Evolutionary conservation across 2,329 filamentous ascomycete genomes (phyloP).

Genomic region (Hymenoscyphus salicellus): DNA sequence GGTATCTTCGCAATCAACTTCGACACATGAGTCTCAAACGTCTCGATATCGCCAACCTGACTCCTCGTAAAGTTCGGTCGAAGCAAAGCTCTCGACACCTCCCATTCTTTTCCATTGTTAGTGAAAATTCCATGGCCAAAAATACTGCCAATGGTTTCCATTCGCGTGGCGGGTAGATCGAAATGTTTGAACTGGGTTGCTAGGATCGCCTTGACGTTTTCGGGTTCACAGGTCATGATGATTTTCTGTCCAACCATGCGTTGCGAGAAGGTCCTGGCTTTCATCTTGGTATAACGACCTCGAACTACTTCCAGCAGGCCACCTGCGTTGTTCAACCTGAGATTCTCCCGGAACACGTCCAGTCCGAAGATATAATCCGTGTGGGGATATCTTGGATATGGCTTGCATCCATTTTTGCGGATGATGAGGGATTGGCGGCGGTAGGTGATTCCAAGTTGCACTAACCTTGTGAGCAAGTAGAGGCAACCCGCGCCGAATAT

Average conservation of each 20-base stretch:
- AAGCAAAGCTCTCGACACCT: slow-evolving; percentile 43
- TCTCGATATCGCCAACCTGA: slow-evolving; percentile 61
- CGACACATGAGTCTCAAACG: slow-evolving; percentile 67
- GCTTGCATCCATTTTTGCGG: slow-evolving; percentile 45
- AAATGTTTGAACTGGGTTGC: slow-evolving; percentile 57
- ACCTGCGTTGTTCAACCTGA: slow-evolving; percentile 39
- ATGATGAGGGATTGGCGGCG: slow-evolving; percentile 12
- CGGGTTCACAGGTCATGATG: slow-evolving; percentile 51
- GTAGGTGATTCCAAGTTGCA: slow-evolving; percentile 8
- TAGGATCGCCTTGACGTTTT: slow-evolving; percentile 56
- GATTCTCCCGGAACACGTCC: slow-evolving; percentile 45
- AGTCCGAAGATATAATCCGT: slow-evolving; percentile 54
- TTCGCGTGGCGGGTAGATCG: slow-evolving; percentile 45
- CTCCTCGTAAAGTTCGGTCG: slow-evolving; percentile 53
- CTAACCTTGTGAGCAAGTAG: slow-evolving; percentile 17
- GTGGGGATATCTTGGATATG: slow-evolving; percentile 46
- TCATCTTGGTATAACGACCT: slow-evolving; percentile 34
- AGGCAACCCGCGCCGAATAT: slow-evolving; percentile 4
- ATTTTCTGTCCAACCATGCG: slow-evolving; percentile 34
- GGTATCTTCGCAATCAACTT: slow-evolving; percentile 57
- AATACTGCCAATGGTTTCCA: slow-evolving; percentile 44
- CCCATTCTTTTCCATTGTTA: slow-evolving; percentile 50
- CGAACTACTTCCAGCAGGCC: slow-evolving; percentile 38
- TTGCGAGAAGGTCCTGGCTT: slow-evolving; percentile 14
- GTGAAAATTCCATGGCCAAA: slow-evolving; percentile 56